Conservation (phyloP, 257 asterid genomes). For the Galeopsis tetrahit region DNA sequence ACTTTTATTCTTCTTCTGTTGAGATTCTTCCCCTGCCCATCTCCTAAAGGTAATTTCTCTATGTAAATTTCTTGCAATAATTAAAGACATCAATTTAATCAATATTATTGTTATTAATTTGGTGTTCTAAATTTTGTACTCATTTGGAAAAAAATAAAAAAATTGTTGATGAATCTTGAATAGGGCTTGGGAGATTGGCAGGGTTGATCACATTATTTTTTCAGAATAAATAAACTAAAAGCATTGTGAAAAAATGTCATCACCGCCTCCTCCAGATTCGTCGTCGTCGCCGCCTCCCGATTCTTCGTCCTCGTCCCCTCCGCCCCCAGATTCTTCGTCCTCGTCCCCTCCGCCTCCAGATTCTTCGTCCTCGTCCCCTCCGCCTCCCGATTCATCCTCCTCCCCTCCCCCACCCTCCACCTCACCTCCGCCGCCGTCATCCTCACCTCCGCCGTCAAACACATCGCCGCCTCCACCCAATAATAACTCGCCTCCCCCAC, state of each 20-base stretch:
- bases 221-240: neutral
- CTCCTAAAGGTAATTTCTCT: conserved; percentile 57
- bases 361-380: neutral
- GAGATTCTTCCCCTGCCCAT: conserved; percentile 64
- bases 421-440: conserved; percentile 31
- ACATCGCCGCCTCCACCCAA: conserved; percentile 31
- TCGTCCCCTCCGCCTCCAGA: too few species aligned
- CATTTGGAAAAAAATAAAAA: neutral
- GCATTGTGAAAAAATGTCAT: conserved; percentile 12
- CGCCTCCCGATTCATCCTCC: conserved; percentile 24
- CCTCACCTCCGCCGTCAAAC: conserved; percentile 42
- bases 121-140: neutral
- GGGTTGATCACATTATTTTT: neutral
- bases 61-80: neutral
- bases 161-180: neutral
- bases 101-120: neutral
- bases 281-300: too few species aligned
- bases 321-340: too few species aligned
- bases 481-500: conserved; percentile 28
- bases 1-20: conserved; percentile 39
- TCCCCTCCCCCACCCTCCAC: conserved; percentile 42
- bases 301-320: too few species aligned
- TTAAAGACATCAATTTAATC: neutral
- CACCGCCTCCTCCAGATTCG: too few species aligned
- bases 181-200: conserved; percentile 39